Conservation (phyloP, 306 rosid genomes). For the Cucurbita moschata region DNA sequence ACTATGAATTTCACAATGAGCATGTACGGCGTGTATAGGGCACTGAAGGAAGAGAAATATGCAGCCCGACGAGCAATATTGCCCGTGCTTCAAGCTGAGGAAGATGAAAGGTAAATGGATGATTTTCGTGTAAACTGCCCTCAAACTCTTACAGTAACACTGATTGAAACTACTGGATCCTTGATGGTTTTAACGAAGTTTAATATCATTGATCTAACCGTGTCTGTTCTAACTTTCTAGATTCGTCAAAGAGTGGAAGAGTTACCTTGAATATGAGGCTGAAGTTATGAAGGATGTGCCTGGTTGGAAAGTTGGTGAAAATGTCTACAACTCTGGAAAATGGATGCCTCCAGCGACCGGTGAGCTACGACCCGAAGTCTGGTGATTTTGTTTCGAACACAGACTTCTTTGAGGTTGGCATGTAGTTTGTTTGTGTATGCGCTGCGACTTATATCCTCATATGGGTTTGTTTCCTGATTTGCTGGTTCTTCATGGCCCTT, state of each 20-base stretch:
- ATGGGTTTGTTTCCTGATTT: neutral
- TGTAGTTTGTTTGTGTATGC: neutral
- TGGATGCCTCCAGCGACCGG: conserved; percentile 97
- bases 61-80: conserved; percentile 81
- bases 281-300: conserved; percentile 99
- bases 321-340: conserved; percentile 78
- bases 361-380: conserved; percentile 86
- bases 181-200: neutral
- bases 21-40: conserved; percentile 25
- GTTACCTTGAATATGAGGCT: conserved; percentile 89
- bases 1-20: neutral
- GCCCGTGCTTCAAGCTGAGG: conserved; percentile 95
- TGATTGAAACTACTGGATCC: neutral
- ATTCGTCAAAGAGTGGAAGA: conserved; percentile 92
- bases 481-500: neutral
- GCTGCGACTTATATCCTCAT: neutral
- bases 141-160: neutral
- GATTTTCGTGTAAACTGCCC: neutral
- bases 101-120: conserved; percentile 73
- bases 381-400: conserved; percentile 43
- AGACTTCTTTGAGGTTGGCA: neutral
- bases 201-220: neutral
- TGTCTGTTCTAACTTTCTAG: conserved; percentile 22
- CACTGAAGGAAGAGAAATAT: conserved; percentile 81
- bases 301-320: conserved; percentile 97